Evolutionary conservation across 768 basidiomycete species (phyloP), one percentile per base, ranked within the genome.

Genomic region (Macrolepiota dolichaula): DNA sequence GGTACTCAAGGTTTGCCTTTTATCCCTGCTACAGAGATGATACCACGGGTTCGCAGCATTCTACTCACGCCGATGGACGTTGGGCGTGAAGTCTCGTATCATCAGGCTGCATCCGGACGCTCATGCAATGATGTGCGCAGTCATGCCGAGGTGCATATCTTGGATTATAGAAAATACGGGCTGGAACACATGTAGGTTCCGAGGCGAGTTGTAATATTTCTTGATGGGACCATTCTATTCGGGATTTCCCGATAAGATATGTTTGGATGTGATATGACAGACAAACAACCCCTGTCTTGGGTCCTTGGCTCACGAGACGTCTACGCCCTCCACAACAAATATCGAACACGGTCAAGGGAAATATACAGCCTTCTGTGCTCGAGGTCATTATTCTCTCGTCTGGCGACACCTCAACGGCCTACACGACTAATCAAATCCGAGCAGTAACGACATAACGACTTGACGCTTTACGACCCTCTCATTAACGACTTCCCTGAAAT

Each of bases 381-480:
- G 59, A 53, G 59, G 51, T 32, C 51, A 13, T 40, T 37, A 22
- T 52, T 27, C 59, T 46, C 59, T 60, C 59, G n/a, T 60, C 53
- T 52, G n/a, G 35, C 40, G 51, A 60, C 25, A 60, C 59, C 59
- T 36, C 17, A 25, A 42, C 40, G 42, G 22, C 38, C 35, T 35
- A 32, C 24, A 51, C n/a, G 13, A 22, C 36, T 32, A 24, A 52
- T 24, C 29, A 44, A 53, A 32, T 32, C 51, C 42, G 24, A 52
- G 4, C 51, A 47, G 50, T 58, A 51, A 60, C 59, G 59, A 60
- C 27, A 22, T 60, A 32, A 60, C 59, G 59, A 60, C 51, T 22
- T 44, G 27, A 59, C 50, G 40, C 32, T 25, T 57, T 22, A 57
- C 57, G 57, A 58, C n/a, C n/a, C n/a, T 36, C 57, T 58, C 57